Evolutionary conservation across 78 protist species (phyloP), one percentile per base, ranked within the genome.

Genomic region (Dictyostelium purpureum): DNA sequence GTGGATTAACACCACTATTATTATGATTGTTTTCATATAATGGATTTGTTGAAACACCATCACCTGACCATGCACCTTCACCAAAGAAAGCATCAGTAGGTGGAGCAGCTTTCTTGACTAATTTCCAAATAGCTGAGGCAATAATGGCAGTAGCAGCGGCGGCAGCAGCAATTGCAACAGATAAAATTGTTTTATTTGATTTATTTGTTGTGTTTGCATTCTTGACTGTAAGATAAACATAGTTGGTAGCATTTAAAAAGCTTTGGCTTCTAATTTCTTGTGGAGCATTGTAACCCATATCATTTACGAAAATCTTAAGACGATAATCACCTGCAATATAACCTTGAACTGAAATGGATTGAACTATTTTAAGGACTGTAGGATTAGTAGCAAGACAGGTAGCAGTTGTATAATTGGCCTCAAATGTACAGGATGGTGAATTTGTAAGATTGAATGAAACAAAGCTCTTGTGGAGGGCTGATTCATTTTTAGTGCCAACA

Each of bases 61-160:
- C 54, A 42, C 76, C 91, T n/a, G 70, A 7, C 33, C 37, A 70
- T 38, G 81, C 75, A 18, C 21, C 12, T 14, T 83, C 91, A 42
- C 91, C 80, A 59, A 83, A 83, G 91, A 83, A 83, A 1, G 91
- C 80, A 26, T 59, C 61, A 26, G 91, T 83, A 26, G 91, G 91
- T 57, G 91, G 91, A 16, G 81, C 91, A 1, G 59, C 31, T 26
- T 31, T 51, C 31, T 35, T 70, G 21, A 83, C n/a, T 21, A 83
- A 67, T 45, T 42, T 83, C 79, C 81, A 83, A n/a, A 63, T 47
- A 21, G 80, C 91, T 1, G 49, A 28, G 9, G 75, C 75, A 38
- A 67, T 38, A 6, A 67, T 21, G 7, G 77, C 78, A 0, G 81
- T 54, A 21, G 65, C 47, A 1, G 63, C 65, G 10, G 75, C 91